These are phyloP conservation scores for Globisporangium heterothallicum DNA, from an alignment of 352 stramenopile species.

Conservation along the genomic window DNA sequence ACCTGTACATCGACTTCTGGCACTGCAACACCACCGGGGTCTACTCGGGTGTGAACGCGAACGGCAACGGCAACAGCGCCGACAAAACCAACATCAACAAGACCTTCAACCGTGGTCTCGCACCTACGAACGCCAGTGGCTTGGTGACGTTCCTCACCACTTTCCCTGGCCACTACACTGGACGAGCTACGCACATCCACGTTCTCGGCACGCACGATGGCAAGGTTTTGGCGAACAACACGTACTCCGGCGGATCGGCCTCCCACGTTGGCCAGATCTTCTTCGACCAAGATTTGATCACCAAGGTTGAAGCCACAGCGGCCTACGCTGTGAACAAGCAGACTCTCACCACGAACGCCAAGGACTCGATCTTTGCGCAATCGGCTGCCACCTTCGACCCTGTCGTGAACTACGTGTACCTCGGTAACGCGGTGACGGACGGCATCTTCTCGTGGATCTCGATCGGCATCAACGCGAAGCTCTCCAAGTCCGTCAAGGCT, in stretches of 20 bases:
- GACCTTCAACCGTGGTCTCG: slow-evolving; percentile 11
- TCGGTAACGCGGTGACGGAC: slow-evolving; percentile 1
- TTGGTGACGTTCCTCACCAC: slow-evolving; percentile 11
- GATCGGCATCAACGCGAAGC: slow-evolving; percentile 5
- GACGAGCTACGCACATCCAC: slow-evolving; percentile 12
- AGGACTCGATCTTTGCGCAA: slow-evolving; percentile 2
- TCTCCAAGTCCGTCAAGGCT: neutral
- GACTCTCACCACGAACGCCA: slow-evolving; percentile 8
- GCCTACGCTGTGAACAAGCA: neutral
- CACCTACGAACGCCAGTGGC: neutral
- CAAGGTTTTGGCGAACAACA: slow-evolving; percentile 13
- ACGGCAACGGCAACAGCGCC: slow-evolving; percentile 3
- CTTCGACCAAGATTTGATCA: neutral
- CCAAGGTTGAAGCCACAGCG: slow-evolving; percentile 1
- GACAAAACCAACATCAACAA: slow-evolving; percentile 1
- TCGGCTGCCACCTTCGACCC: slow-evolving; percentile 6
- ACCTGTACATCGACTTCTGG: slow-evolving; percentile 14
- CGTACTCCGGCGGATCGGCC: slow-evolving; percentile 6
- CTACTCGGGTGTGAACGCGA: slow-evolving; percentile 7
- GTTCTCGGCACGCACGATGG: slow-evolving; percentile 9
- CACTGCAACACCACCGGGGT: slow-evolving; percentile 15
- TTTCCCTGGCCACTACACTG: slow-evolving; percentile 16
- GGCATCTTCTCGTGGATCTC: slow-evolving; percentile 9
- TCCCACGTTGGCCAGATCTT: slow-evolving; percentile 15
- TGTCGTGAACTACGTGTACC: slow-evolving; percentile 5